Base-by-base conservation (phyloP, 1,139 yeast species). In the Scheffersomyces quercinus region DNA sequence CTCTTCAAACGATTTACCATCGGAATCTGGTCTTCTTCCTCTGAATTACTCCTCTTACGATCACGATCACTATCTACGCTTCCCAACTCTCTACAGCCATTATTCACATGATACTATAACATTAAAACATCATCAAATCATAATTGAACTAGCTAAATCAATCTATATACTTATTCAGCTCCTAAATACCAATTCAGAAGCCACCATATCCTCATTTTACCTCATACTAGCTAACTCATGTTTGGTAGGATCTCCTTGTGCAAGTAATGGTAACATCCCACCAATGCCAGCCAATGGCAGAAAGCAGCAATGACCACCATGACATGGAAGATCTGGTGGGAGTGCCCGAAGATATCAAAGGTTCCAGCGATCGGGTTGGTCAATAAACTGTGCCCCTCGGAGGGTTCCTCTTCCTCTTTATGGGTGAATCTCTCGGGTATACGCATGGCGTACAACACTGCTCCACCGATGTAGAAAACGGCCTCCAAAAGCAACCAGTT, bases 311-410 rank as follows among this genome's bases (percentile, higher is more conserved):
- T 54, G 0, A 90, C 93, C 3, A 91, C 97, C 57, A 87, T 65
- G 3, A 87, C 66, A 61, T 90, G 97, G 61, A 90, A 90, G 16
- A 90, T 78, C 60, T 91, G 97, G 61, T 90, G 97, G 3, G 96
- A 86, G 52, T 88, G 87, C 1, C 96, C 96, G 67, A 81, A 75
- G 11, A 82, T 60, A 55, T 90, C 97, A 59, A 79, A 86, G 26
- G 46, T 67, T 3, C 76, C 77, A 0, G 56, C 46, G 4, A 45
- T 33, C 2, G 67, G 60, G 28, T 48, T 44, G 3, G 42, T 36
- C 14, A 53, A 48, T 37, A 54, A 44, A 9, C 44, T 39, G 11
- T 50, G 51, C 12, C 5, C 15, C 8, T 20, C 26, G 1, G 26
- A 5, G 28, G 32, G 41, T 36, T 54, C 58, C 15, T 55, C 62